Evolutionary conservation across 2,329 filamentous ascomycete species (phyloP).

Genomic region (Chlorencoelia australis): DNA sequence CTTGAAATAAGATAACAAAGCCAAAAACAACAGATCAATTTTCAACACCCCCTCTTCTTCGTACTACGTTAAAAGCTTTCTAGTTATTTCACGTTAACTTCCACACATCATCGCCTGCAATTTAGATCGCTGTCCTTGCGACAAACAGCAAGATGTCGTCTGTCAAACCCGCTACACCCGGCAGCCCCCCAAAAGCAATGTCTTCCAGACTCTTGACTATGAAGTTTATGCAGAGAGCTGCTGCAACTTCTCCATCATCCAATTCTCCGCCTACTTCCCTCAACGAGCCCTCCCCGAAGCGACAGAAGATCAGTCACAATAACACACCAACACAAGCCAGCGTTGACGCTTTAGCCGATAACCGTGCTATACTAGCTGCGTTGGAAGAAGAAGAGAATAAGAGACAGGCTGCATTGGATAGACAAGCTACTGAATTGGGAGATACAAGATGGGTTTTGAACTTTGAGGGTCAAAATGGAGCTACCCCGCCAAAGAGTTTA

Average conservation of each 20-base stretch:
- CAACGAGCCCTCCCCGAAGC: conserved; percentile 50
- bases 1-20: too few relatives aligned
- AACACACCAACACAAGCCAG: conserved; percentile 29
- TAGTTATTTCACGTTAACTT: too few relatives aligned
- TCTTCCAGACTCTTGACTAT: conserved; percentile 84
- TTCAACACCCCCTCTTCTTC: too few relatives aligned
- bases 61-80: too few relatives aligned
- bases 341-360: conserved; percentile 40
- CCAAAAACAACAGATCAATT: too few relatives aligned
- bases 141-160: conserved; percentile 20
- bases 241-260: conserved; percentile 44
- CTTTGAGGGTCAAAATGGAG: conserved; percentile 32
- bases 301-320: conserved; percentile 40
- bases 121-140: too few relatives aligned
- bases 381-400: conserved; percentile 58
- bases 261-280: conserved; percentile 35
- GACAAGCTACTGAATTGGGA: conserved; percentile 49
- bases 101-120: too few relatives aligned
- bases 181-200: conserved; percentile 53
- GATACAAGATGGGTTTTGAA: conserved; percentile 71
- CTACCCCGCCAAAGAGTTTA: conserved; percentile 28
- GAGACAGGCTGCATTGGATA: conserved; percentile 49
- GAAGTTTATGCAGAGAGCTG: conserved; percentile 95
- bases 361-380: conserved; percentile 51
- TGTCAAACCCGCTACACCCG: conserved; percentile 13